Evolutionary conservation across 345 rosid genomes (phyloP).

Genomic region (Dovyalis caffra): DNA sequence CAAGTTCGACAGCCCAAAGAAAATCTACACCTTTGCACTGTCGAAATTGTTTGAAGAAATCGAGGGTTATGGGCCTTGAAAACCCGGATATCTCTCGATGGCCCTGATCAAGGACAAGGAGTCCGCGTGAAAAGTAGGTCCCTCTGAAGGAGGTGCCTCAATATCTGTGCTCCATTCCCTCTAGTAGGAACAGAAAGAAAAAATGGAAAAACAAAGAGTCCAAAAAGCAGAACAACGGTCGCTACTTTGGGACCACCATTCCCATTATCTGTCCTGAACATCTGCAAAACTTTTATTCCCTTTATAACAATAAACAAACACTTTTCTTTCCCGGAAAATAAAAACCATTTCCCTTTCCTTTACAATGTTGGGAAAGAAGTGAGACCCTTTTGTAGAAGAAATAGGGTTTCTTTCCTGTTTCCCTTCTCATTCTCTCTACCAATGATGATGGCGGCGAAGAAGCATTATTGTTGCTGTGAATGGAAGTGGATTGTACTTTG

Average conservation of each 20-base stretch:
- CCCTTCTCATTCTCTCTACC: neutral
- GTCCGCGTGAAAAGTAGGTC: neutral
- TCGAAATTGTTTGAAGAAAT: too few relatives aligned
- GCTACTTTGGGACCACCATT: constrained; percentile 37
- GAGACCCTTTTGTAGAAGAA: constrained; percentile 3
- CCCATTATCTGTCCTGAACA: constrained; percentile 23
- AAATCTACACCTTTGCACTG: neutral
- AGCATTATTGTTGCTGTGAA: constrained; percentile 14
- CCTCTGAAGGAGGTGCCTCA: neutral
- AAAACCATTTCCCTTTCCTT: neutral
- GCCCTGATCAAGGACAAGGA: neutral
- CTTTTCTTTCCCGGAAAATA: constrained; percentile 4
- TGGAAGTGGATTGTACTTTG: constrained; percentile 30
- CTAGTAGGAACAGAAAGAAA: neutral
- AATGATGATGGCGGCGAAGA: constrained; percentile 19
- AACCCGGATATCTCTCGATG: neutral
- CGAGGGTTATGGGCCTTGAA: neutral
- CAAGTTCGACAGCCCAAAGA: neutral
- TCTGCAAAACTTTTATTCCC: constrained; percentile 18
- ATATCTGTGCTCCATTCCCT: neutral
- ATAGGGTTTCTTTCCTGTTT: constrained; percentile 24
- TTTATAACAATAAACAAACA: neutral
- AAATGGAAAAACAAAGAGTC: too few relatives aligned
- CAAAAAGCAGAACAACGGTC: constrained; percentile 24
- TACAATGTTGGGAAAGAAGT: neutral